Percentiles rank a stretch among this genome's conserved stretches.
Conservation (phyloP, 1,284 basidiomycete genomes). For the Fomitiporia mediterranea region DNA sequence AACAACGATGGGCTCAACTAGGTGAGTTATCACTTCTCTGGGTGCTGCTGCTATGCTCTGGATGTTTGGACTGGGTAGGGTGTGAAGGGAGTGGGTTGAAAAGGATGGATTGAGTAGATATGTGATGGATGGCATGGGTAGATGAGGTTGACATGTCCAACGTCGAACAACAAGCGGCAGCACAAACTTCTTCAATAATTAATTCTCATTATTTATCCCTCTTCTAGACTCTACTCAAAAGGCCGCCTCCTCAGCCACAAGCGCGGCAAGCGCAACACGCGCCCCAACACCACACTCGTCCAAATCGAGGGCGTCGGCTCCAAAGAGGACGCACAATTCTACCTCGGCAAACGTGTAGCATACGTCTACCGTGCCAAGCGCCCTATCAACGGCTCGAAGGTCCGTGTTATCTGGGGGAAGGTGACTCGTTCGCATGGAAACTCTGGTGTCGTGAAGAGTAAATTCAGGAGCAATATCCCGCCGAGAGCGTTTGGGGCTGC, state of each 20-base stretch:
- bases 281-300: constrained; percentile 93
- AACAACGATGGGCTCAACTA: constrained; percentile 55
- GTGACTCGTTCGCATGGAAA: constrained; percentile 92
- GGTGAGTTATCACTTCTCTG: constrained; percentile 20
- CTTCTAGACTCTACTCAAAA: constrained; percentile 86
- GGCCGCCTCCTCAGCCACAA: constrained; percentile 98
- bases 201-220: neutral
- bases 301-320: constrained; percentile 96
- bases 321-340: constrained; percentile 95
- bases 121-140: constrained; percentile 7
- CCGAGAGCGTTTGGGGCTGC: constrained; percentile 93
- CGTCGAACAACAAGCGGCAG: neutral
- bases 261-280: constrained; percentile 94
- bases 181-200: constrained; percentile 1
- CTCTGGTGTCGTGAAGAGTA: constrained; percentile 95
- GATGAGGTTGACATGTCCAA: constrained; percentile 2
- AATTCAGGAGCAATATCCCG: constrained; percentile 96
- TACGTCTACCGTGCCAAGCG: constrained; percentile 97
- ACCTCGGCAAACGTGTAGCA: constrained; percentile 98
- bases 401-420: constrained; percentile 98
- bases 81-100: neutral
- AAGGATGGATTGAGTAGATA: constrained; percentile 21
- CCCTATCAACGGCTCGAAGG: constrained; percentile 87
- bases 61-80: constrained; percentile 22
- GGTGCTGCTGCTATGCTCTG: neutral